A percentile compares a stretch with the other conserved stretches of the same genome.
These are phyloP conservation scores for Mycena rosella DNA, from an alignment of 768 basidiomycete genomes.

Conservation along the genomic window DNA sequence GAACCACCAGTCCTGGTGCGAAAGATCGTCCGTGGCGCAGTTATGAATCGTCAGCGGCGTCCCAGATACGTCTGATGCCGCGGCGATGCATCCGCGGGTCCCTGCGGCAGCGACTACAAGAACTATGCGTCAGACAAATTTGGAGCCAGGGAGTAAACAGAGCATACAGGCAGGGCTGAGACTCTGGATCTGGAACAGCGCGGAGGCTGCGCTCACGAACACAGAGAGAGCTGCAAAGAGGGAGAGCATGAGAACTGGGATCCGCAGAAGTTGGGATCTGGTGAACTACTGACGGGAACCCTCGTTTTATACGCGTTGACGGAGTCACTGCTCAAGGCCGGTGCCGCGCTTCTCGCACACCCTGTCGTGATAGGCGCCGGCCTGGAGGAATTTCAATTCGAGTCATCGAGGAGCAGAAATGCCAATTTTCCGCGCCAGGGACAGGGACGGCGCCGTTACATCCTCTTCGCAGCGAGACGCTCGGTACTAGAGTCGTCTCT, in stretches of 20 bases:
- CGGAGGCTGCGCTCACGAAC: slow-evolving; percentile 22
- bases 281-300: slow-evolving; percentile 18
- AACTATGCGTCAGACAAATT: slow-evolving; percentile 18
- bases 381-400: slow-evolving; percentile 20
- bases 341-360: slow-evolving; percentile 18
- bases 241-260: slow-evolving; percentile 23
- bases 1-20: slow-evolving; percentile 23
- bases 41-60: slow-evolving; percentile 22
- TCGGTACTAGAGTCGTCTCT: slow-evolving; percentile 9
- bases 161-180: slow-evolving; percentile 24
- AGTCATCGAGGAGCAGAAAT: slow-evolving; percentile 18
- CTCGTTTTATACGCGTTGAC: slow-evolving; percentile 18
- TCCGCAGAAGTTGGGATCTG: slow-evolving; percentile 20
- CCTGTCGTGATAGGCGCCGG: slow-evolving; percentile 23
- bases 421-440: slow-evolving; percentile 12
- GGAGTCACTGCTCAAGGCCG: slow-evolving; percentile 20
- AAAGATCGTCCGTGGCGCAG: slow-evolving; percentile 23
- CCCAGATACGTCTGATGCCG: slow-evolving; percentile 23
- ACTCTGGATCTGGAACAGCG: slow-evolving; percentile 23
- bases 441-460: slow-evolving; percentile 18
- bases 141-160: slow-evolving; percentile 13
- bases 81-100: slow-evolving; percentile 23
- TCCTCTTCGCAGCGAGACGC: slow-evolving; percentile 15
- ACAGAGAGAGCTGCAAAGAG: slow-evolving; percentile 19
- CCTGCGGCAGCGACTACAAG: slow-evolving; percentile 22